These are phyloP conservation scores for Neofusicoccum sp. DNA, from an alignment of 2,329 filamentous ascomycete species.

Conservation along the genomic window DNA sequence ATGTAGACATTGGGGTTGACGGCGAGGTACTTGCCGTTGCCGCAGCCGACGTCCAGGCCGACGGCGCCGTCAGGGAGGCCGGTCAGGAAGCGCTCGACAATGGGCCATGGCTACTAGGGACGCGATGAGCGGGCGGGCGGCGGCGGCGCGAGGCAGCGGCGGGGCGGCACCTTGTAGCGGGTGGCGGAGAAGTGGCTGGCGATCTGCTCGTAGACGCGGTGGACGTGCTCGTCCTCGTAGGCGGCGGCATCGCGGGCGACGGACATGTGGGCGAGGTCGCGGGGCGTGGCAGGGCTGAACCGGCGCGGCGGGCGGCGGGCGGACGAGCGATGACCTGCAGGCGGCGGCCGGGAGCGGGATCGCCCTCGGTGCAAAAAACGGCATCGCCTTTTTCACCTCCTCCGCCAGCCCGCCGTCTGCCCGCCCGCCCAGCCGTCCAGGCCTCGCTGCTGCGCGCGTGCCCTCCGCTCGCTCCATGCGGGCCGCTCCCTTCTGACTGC, in stretches of 20 bases:
- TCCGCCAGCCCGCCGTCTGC: background rate
- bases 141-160: background rate
- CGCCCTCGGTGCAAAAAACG: background rate
- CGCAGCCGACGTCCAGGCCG: conserved; percentile 89
- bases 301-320: background rate
- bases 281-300: background rate
- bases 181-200: conserved; percentile 81
- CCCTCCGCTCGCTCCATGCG: background rate
- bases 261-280: background rate
- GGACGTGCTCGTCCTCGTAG: conserved; percentile 87
- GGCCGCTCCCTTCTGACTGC: background rate
- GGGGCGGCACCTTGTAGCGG: conserved; percentile 59
- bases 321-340: background rate
- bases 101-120: conserved; percentile 73
- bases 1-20: conserved; percentile 78
- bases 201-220: conserved; percentile 86
- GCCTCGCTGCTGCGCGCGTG: background rate
- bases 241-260: background rate
- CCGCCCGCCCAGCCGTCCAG: background rate
- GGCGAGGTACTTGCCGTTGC: conserved; percentile 91
- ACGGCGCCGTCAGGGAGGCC: conserved; percentile 66
- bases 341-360: background rate
- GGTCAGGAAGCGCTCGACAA: conserved; percentile 75
- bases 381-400: background rate
- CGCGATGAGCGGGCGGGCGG: conserved; percentile 1